Percentiles rank a stretch among this genome's conserved stretches.
These are phyloP conservation scores for Phoenix dactylifera DNA, from an alignment of 176 grass and related monocot genomes.

Conservation along the genomic window DNA sequence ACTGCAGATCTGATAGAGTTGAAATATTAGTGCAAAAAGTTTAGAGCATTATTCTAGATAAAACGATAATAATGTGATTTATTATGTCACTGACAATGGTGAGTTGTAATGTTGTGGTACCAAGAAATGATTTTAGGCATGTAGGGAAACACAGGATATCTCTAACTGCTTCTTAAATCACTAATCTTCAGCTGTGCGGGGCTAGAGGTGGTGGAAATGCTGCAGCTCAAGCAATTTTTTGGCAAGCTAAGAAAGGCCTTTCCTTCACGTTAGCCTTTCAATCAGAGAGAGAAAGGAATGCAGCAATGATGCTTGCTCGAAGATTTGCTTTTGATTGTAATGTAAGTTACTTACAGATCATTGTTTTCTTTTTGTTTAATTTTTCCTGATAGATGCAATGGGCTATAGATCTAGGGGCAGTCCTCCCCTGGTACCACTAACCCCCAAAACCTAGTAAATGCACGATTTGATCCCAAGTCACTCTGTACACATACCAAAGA, in stretches of 20 bases:
- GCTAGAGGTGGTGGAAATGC: conserved; percentile 68
- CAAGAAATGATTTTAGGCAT: neutral
- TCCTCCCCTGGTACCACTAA: too few relatives aligned
- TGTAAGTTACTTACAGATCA: conserved; percentile 21
- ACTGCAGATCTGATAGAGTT: too few relatives aligned
- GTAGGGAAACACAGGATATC: neutral
- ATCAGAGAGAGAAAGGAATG: conserved; percentile 61
- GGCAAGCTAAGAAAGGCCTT: conserved; percentile 48
- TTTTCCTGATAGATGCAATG: neutral
- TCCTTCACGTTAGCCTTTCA: conserved; percentile 56
- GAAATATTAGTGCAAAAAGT: too few relatives aligned
- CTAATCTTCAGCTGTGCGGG: conserved; percentile 47
- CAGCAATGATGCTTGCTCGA: conserved; percentile 65
- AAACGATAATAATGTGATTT: too few relatives aligned
- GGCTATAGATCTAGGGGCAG: neutral
- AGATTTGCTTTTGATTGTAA: conserved; percentile 81
- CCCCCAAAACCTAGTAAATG: too few relatives aligned
- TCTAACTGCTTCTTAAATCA: conserved; percentile 6
- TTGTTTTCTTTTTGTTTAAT: neutral
- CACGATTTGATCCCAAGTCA: too few relatives aligned
- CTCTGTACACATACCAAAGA: too few relatives aligned
- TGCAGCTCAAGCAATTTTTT: conserved; percentile 47
- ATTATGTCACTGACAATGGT: too few relatives aligned
- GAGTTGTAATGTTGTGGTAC: too few relatives aligned
- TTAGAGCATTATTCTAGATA: too few relatives aligned